Evolutionary conservation across 208 protist species (phyloP).

Genomic region (Giardia muris): DNA sequence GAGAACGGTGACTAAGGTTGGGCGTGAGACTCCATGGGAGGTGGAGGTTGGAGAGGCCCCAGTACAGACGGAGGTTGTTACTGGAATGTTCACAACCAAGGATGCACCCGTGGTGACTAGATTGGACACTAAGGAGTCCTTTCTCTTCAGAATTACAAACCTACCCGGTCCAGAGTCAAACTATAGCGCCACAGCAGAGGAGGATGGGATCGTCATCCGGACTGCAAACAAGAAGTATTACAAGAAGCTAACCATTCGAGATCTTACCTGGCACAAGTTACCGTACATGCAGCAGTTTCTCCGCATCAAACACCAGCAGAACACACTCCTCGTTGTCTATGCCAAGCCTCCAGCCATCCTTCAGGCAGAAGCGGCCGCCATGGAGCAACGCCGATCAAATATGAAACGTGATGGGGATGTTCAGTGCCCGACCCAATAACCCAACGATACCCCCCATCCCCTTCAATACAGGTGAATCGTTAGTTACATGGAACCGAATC

Average conservation of each 20-base stretch:
- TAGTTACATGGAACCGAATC: too few relatives aligned
- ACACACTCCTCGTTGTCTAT: neutral
- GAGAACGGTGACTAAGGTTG: neutral
- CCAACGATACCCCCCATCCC: neutral
- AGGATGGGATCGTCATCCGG: neutral
- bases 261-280: neutral
- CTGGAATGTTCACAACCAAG: neutral
- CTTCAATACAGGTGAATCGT: neutral
- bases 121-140: neutral
- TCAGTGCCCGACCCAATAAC: conserved; percentile 11
- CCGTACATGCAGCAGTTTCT: neutral
- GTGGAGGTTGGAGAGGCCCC: conserved; percentile 7
- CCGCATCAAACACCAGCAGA: neutral
- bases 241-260: neutral
- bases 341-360: neutral
- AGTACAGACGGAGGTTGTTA: neutral
- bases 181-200: neutral
- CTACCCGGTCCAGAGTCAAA: conserved; percentile 14
- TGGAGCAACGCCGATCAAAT: neutral
- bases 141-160: conserved; percentile 17
- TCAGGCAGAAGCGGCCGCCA: neutral
- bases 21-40: neutral
- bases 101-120: neutral
- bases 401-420: neutral
- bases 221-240: conserved; percentile 19